Evolutionary conservation across 1,139 yeast species (phyloP).

Genomic region (Candida tropicalis): DNA sequence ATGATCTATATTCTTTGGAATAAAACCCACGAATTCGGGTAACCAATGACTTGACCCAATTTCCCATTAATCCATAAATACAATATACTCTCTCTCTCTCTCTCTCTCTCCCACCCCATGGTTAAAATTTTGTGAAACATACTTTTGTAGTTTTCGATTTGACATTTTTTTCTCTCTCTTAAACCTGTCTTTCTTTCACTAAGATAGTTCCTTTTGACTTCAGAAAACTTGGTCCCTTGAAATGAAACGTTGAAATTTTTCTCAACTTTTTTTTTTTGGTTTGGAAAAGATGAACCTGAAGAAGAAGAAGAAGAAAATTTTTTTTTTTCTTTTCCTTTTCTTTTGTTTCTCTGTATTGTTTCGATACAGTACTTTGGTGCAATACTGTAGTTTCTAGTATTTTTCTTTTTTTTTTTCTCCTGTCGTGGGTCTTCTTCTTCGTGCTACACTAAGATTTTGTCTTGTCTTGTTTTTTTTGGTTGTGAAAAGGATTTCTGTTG

Average conservation of each 20-base stretch:
- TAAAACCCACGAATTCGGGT: no score
- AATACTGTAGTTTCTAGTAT: not conserved
- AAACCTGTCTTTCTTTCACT: not conserved
- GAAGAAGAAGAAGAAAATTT: not conserved
- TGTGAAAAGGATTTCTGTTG: not conserved
- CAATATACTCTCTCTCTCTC: no score
- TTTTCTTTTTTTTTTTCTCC: not conserved
- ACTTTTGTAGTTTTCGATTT: slow-evolving; percentile 52
- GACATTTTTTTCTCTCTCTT: slow-evolving; percentile 27
- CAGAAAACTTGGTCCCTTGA: not conserved
- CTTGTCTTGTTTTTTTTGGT: not conserved
- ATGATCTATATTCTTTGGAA: no score
- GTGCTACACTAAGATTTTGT: not conserved
- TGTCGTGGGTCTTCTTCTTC: not conserved
- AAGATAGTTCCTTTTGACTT: not conserved
- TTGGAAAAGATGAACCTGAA: slow-evolving; percentile 1
- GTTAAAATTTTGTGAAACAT: slow-evolving; percentile 21
- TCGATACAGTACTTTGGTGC: not conserved
- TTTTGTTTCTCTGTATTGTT: not conserved
- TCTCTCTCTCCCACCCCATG: no score
- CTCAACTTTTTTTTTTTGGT: slow-evolving; percentile 3
- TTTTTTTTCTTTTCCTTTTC: not conserved
- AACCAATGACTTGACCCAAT: no score
- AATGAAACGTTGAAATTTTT: slow-evolving; percentile 6
- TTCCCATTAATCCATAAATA: no score